Base-by-base conservation (phyloP, 345 rosid genomes). In the Sonneratia alba region DNA sequence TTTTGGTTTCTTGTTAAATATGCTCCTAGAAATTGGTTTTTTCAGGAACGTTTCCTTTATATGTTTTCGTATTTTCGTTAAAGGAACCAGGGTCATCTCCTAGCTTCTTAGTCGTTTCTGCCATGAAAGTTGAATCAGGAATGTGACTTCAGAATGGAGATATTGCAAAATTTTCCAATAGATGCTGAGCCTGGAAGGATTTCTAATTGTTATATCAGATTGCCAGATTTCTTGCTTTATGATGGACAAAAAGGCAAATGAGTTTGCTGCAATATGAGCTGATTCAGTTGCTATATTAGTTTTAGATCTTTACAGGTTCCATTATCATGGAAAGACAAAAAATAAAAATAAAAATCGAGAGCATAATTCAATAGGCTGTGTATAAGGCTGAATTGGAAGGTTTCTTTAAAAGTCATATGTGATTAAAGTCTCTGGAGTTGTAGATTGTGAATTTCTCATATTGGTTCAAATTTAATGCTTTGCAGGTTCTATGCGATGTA, bases 401-500 rank as follows among this genome's bases (percentile, higher is more conserved):
- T 6, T 57, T 22, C 32, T 57, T n/a, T 57, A 57, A 57, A 57
- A 24, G 19, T 24, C 14, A 1, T 10, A 10, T 7, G 19, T 62
- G 36, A 59, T 24, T 59, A 59, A 59, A 59, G 7, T 22, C 36
- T 32, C 51, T 49, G 59, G 3, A 10, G 64, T 14, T 32, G 64
- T 19, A 47, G 15, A 6, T 55, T n/a, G 6, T 55, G 55, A 10
- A 16, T 15, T 53, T 13, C 18, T 53, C 12, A 36, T 51, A 9
- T 45, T 42, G 22, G 56, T 16, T 43, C 32, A 1, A 49, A 27
- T 14, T 48, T 69, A 51, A 4, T 66, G 65, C 1, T 68, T 51
- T 62, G 69, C 87, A 94, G 98, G 87, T 91, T 71, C 77, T 91
- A 66, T 79, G 75, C 7, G 98, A 94, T 74, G 74, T 36, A 64